phyloP scores from a whole-genome alignment of 495 filamentous ascomycete genomes.

The Podospora anserina region DNA sequence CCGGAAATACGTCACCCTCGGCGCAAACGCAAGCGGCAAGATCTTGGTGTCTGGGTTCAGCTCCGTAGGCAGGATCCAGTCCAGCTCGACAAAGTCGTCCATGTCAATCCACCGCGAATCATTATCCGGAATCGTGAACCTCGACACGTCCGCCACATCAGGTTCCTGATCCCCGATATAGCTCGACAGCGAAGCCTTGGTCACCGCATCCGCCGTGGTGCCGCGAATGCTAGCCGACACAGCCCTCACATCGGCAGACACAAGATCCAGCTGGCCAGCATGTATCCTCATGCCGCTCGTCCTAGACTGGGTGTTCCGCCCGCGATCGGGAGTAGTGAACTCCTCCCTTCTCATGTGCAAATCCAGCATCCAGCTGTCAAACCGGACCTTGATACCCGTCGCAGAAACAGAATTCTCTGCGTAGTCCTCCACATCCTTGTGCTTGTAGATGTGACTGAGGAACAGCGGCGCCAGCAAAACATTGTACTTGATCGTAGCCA shows the following conservation, averaged over 20 bases:
- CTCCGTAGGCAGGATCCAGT: conserved; percentile 90
- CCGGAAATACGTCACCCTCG: conserved; percentile 93
- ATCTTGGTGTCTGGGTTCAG: conserved; percentile 92
- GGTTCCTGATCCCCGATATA: conserved; percentile 49
- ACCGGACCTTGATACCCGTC: conserved; percentile 87
- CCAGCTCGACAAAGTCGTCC: conserved; percentile 97
- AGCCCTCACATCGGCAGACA: conserved; percentile 88
- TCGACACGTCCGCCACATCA: conserved; percentile 65
- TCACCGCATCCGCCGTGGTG: conserved; percentile 69
- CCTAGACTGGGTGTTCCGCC: conserved; percentile 64
- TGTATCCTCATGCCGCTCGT: conserved; percentile 96
- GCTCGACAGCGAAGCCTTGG: conserved; percentile 54
- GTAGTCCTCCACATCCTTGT: conserved; percentile 90
- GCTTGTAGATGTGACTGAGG: conserved; percentile 95
- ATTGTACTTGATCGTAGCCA: conserved; percentile 97
- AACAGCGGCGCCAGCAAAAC: conserved; percentile 88
- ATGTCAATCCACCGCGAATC: conserved; percentile 97
- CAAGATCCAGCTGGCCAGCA: conserved; percentile 84
- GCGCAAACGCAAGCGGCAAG: conserved; percentile 84
- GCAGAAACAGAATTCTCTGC: conserved; percentile 77
- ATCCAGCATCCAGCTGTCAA: conserved; percentile 95
- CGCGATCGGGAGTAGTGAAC: conserved; percentile 73
- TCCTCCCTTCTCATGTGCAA: conserved; percentile 92
- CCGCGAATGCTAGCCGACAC: conserved; percentile 86
- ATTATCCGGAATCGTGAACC: conserved; percentile 90